phyloP scores from a whole-genome alignment of 108 stramenopile genomes.

The Cylindrotheca fusiformis region DNA sequence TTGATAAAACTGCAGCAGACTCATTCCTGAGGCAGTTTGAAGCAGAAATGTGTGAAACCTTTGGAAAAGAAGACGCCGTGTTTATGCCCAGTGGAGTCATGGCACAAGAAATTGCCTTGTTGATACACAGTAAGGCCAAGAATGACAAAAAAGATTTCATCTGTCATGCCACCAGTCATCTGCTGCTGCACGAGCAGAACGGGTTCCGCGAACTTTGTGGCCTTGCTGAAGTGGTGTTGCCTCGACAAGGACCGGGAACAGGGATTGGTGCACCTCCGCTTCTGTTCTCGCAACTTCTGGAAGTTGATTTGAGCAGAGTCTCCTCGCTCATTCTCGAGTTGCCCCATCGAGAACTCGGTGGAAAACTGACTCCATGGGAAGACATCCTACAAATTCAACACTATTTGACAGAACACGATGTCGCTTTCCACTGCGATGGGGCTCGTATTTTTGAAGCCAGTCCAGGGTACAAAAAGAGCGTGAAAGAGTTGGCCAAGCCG shows the following conservation, averaged over 20 bases:
- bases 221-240: neutral
- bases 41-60: slow-evolving; percentile 47
- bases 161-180: slow-evolving; percentile 69
- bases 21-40: slow-evolving; percentile 70
- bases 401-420: slow-evolving; percentile 32
- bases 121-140: slow-evolving; percentile 40
- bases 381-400: slow-evolving; percentile 50
- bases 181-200: slow-evolving; percentile 70
- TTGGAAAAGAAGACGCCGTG: slow-evolving; percentile 76
- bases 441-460: slow-evolving; percentile 82
- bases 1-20: slow-evolving; percentile 9
- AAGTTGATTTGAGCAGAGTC: slow-evolving; percentile 4
- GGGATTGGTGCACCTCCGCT: slow-evolving; percentile 24
- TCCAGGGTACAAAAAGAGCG: slow-evolving; percentile 35
- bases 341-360: slow-evolving; percentile 85
- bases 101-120: slow-evolving; percentile 73
- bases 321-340: slow-evolving; percentile 67
- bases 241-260: slow-evolving; percentile 33
- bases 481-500: slow-evolving; percentile 40
- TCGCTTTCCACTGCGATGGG: slow-evolving; percentile 81
- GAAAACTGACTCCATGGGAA: slow-evolving; percentile 65
- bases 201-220: slow-evolving; percentile 47
- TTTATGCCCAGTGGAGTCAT: slow-evolving; percentile 81
- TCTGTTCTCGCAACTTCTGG: slow-evolving; percentile 24
- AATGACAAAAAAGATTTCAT: slow-evolving; percentile 34